Evolutionary conservation across 2,329 filamentous ascomycete genomes (phyloP), one percentile per base, ranked within the genome.

Genomic region (Pleurostoma richardsiae): DNA sequence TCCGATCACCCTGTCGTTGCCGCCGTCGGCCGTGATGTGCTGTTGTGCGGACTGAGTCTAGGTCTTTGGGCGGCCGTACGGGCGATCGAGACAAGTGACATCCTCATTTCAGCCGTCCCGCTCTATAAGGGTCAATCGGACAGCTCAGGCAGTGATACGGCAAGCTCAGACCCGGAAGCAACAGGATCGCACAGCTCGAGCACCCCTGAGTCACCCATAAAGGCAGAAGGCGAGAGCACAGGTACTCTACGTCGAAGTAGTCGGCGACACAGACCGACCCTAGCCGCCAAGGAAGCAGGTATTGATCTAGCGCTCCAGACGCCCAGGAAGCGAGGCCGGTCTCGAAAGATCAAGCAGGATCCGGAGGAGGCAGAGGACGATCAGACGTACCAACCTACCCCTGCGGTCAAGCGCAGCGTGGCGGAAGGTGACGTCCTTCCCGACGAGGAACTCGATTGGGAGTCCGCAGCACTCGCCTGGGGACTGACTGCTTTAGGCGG

Each of bases 1-100:
- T 69, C 68, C 49, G 76, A 77, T 44, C 79, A 85, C 56, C 80
- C 81, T 1, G 75, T 73, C 27, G 73, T 85, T 30, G 73, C 74
- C 26, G 74, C 72, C 19, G 75, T 76, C 0, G 77, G 74, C 5
- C 75, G 74, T 61, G 82, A 86, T 59, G 80, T 81, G 2, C 57
- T 85, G 10, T 65, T 83, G 33, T 79, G 74, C 27, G 67, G 69
- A 2, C 49, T 79, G 10, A 76, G 72, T 47, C 59, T 83, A n/a
- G 72, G 78, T 1, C 47, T 76, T 2, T 84, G 80, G 80, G 72
- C 76, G n/a, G 77, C 77, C 39, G 68, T 76, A 2, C 68, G 78
- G 30, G 70, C 73, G 27, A 64, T 77, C 3, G 71, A 79, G 52
- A 67, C 73, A 0, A 61, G 65, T n/a, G 66, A 73, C 7, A 75